These are phyloP conservation scores for Terfezia boudieri DNA, from an alignment of 495 filamentous ascomycete genomes.

Conservation along the genomic window DNA sequence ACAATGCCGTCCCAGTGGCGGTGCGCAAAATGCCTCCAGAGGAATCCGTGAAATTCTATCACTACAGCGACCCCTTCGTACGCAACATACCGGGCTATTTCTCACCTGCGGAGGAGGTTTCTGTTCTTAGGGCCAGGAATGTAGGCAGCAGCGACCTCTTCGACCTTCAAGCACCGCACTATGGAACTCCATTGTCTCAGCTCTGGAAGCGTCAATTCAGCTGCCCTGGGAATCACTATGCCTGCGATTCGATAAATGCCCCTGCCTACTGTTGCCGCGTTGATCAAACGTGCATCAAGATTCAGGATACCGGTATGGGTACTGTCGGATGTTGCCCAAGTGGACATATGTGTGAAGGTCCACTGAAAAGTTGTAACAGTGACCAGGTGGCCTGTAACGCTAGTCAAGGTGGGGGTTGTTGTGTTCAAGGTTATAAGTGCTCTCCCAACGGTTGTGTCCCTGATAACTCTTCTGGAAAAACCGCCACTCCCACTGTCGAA, in stretches of 20 bases:
- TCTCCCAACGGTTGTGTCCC: slow-evolving; percentile 50
- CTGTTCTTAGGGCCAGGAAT: neutral
- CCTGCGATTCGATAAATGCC: neutral
- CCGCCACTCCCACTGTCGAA: slow-evolving; percentile 16
- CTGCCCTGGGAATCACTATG: neutral
- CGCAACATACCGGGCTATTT: neutral
- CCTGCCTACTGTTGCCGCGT: slow-evolving; percentile 37
- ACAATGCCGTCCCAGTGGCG: neutral
- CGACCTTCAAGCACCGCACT: neutral
- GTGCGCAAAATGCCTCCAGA: neutral
- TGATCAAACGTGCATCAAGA: slow-evolving; percentile 44
- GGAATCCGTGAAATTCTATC: neutral
- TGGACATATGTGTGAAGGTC: slow-evolving; percentile 44
- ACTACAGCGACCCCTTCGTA: neutral
- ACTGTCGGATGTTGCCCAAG: slow-evolving; percentile 69
- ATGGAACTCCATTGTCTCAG: neutral
- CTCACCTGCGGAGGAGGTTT: neutral
- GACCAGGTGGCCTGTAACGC: slow-evolving; percentile 47
- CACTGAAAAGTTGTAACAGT: slow-evolving; percentile 36
- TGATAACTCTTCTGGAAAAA: slow-evolving; percentile 15
- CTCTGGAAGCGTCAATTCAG: neutral
- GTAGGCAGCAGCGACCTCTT: neutral
- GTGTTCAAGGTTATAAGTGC: slow-evolving; percentile 60
- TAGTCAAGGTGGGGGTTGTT: slow-evolving; percentile 63
- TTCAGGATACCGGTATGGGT: slow-evolving; percentile 49